Evolutionary conservation across 371 early-diverging fungal genomes (phyloP), one percentile per base, ranked within the genome.

Genomic region (Mortierella sp.): DNA sequence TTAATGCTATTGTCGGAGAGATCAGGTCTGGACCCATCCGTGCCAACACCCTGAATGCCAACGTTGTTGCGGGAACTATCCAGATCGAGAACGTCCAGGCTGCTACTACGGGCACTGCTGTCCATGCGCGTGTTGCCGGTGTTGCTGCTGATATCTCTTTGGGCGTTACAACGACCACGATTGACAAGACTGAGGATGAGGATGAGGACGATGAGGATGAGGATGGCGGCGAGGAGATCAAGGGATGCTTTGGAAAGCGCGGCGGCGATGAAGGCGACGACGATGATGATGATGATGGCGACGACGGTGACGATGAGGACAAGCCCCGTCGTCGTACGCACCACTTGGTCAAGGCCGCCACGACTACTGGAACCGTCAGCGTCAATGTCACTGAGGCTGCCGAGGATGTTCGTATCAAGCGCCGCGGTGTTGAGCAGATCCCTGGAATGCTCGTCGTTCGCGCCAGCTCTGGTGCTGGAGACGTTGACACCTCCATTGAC

Each of bases 391-490:
- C 46, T 10, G 51, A 50, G 9, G 37, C 34, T 11, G 53, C 37
- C 10, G 34, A 50, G 21, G 74, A 69, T 0, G 71, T 24, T 19
- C 34, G 34, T 1, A 11, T 40, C 16, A 19, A 44, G 50, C 37
- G 34, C 21, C 11, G 16, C 70, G 28, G 48, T 8, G 51, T 40
- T 57, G 43, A 69, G 55, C 74, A 77, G 48, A 54, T 59, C 48
- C 77, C 80, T 21, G 83, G 83, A 1, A 44, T 51, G n/a, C 34
- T 83, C 24, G 61, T 43, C 5, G 77, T 80, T 6, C 51, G 69
- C 21, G 34, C 80, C 1, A 21, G 55, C 11, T 57, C 83, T 10
- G 8, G 69, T 0, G 37, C 51, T 4, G 81, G 81, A 21, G 53
- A n/a, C 19, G 69, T 73, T 19, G 5, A 54, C 48, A 76, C 72